phyloP scores from a whole-genome alignment of 306 rosid genomes.

The Acacia melanoxylon region DNA sequence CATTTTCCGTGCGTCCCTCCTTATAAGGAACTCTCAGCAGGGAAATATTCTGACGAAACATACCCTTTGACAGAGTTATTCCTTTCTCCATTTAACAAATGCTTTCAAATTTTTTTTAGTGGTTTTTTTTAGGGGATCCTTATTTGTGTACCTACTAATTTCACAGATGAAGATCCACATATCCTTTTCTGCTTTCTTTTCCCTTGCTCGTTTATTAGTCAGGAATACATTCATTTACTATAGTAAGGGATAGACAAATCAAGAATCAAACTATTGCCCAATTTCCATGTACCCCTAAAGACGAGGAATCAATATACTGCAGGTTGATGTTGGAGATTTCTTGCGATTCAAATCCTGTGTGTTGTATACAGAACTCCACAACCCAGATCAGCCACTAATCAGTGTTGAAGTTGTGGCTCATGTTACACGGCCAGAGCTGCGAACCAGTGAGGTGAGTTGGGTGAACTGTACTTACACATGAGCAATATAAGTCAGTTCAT shows the following conservation, averaged over 20 bases:
- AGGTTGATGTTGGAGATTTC: constrained; percentile 99
- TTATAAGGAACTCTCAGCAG: not conserved
- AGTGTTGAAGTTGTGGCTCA: constrained; percentile 96
- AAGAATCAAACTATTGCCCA: not conserved
- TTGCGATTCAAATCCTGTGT: constrained; percentile 87
- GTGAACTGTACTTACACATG: not conserved
- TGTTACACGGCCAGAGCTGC: constrained; percentile 87
- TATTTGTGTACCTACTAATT: not conserved
- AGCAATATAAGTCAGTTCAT: not conserved
- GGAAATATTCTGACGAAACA: not conserved
- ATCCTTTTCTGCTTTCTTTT: constrained; percentile 11
- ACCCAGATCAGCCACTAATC: constrained; percentile 86
- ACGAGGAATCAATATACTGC: constrained; percentile 18
- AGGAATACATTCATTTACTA: not conserved
- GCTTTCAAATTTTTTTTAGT: not conserved
- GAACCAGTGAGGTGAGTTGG: constrained; percentile 79
- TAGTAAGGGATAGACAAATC: not conserved
- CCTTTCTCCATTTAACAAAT: not conserved
- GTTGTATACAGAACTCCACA: constrained; percentile 67
- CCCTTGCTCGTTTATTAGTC: not conserved
- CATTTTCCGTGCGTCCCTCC: not conserved
- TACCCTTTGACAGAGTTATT: not conserved
- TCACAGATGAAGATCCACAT: not conserved
- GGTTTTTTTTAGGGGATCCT: not conserved
- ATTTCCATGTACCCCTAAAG: constrained; percentile 6